Percentiles rank a stretch among this genome's conserved stretches.
Conservation (phyloP, 257 asterid genomes). For the Nicotiana sylvestris region DNA sequence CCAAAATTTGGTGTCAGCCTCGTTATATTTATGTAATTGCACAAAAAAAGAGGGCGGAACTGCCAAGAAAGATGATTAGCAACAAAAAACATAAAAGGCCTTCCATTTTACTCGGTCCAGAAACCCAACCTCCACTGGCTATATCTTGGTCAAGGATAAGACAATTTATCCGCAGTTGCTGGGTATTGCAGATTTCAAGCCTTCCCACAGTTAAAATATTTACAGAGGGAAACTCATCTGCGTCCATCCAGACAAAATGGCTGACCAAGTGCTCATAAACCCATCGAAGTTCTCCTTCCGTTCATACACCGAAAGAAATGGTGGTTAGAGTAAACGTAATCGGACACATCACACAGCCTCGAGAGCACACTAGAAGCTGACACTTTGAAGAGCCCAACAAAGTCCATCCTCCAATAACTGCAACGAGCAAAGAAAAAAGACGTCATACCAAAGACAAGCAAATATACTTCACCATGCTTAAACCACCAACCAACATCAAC, state of each 20-base stretch:
- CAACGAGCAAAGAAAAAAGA: background rate
- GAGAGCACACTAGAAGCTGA: background rate
- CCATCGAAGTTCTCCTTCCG: background rate
- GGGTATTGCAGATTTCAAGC: constrained; percentile 18
- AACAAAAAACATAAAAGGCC: constrained; percentile 19
- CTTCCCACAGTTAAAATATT: constrained; percentile 24
- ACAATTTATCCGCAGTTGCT: constrained; percentile 8
- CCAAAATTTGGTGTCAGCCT: constrained; percentile 26
- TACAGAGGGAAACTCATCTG: background rate
- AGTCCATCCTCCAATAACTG: constrained; percentile 11
- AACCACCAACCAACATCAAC: background rate
- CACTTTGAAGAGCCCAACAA: background rate
- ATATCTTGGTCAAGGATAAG: constrained; percentile 16
- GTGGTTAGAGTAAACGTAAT: background rate
- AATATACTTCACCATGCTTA: background rate
- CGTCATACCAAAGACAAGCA: background rate
- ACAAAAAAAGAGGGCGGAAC: constrained; percentile 8
- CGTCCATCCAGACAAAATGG: background rate
- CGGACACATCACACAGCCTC: background rate
- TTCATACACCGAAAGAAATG: background rate
- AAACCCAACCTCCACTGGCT: constrained; percentile 16
- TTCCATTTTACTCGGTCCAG: constrained; percentile 20
- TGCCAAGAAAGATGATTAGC: constrained; percentile 16
- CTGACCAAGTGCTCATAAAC: constrained; percentile 12
- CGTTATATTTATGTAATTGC: constrained; percentile 17